A percentile compares a stretch with the other conserved stretches of the same genome.
Conservation (phyloP, 2,329 filamentous ascomycete species). For the Lachnellula subtilissima region DNA sequence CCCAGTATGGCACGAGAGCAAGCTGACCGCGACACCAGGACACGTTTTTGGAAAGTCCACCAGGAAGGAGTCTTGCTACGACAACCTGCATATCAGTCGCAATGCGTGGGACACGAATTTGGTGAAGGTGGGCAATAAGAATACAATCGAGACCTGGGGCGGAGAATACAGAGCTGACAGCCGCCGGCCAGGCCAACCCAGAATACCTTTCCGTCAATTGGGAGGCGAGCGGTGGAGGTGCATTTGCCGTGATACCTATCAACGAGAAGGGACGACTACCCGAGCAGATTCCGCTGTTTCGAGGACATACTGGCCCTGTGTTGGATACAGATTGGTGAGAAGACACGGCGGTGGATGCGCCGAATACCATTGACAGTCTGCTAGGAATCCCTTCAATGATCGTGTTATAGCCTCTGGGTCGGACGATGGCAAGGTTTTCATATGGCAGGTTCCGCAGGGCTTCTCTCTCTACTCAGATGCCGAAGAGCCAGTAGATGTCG, state of each 20-base stretch:
- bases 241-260: slow-evolving; percentile 92
- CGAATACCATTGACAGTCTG: slow-evolving; percentile 19
- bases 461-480: slow-evolving; percentile 82
- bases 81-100: slow-evolving; percentile 92
- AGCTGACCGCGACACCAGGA: slow-evolving; percentile 50
- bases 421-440: slow-evolving; percentile 93
- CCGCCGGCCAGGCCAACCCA: slow-evolving; percentile 69
- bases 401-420: slow-evolving; percentile 87
- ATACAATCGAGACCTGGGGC: background rate
- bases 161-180: slow-evolving; percentile 19
- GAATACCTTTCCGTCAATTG: slow-evolving; percentile 97
- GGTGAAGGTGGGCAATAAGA: slow-evolving; percentile 66
- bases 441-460: slow-evolving; percentile 89
- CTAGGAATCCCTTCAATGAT: slow-evolving; percentile 94
- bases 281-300: slow-evolving; percentile 89
- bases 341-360: background rate
- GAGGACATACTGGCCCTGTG: slow-evolving; percentile 91
- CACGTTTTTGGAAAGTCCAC: slow-evolving; percentile 97
- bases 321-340: slow-evolving; percentile 93
- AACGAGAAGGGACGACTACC: slow-evolving; percentile 86
- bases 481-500: slow-evolving; percentile 77
- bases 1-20: slow-evolving; percentile 21
- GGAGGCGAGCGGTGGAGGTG: slow-evolving; percentile 92
- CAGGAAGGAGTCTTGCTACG: slow-evolving; percentile 97
- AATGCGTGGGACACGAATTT: slow-evolving; percentile 99